These are phyloP conservation scores for Naumovozyma dairenensis DNA, from an alignment of 805 yeast genomes.

Conservation along the genomic window DNA sequence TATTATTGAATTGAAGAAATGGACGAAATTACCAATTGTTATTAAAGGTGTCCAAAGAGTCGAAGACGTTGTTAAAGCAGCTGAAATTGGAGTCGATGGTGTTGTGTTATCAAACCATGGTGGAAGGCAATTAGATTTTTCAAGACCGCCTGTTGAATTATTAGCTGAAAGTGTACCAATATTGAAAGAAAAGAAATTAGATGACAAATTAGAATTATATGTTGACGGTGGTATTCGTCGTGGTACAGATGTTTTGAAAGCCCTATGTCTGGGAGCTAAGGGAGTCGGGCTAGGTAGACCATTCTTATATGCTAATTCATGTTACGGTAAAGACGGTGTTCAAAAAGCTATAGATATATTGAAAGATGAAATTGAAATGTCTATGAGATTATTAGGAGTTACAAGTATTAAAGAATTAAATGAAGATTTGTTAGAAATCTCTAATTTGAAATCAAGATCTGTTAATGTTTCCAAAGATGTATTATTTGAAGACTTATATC, in stretches of 20 bases:
- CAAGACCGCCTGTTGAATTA: slow-evolving; percentile 69
- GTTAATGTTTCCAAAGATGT: slow-evolving; percentile 44
- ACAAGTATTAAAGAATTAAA: slow-evolving; percentile 49
- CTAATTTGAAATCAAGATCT: slow-evolving; percentile 34
- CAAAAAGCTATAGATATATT: slow-evolving; percentile 49
- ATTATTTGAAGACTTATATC: slow-evolving; percentile 46
- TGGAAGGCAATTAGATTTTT: slow-evolving; percentile 77
- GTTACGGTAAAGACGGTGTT: slow-evolving; percentile 59
- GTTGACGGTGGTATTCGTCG: slow-evolving; percentile 64
- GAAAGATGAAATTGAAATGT: slow-evolving; percentile 61
- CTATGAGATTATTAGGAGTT: slow-evolving; percentile 77
- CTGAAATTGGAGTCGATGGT: slow-evolving; percentile 62
- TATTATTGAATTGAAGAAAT: slow-evolving; percentile 42
- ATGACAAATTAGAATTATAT: slow-evolving; percentile 45
- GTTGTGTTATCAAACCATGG: slow-evolving; percentile 86
- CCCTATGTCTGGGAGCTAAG: slow-evolving; percentile 58
- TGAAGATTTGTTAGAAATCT: slow-evolving; percentile 50
- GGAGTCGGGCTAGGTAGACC: slow-evolving; percentile 67
- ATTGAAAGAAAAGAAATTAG: slow-evolving; percentile 36
- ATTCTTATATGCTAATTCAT: slow-evolving; percentile 51
- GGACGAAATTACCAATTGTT: slow-evolving; percentile 56
- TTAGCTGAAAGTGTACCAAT: slow-evolving; percentile 59
- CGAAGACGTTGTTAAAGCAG: slow-evolving; percentile 69
- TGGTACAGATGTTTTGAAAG: slow-evolving; percentile 58
- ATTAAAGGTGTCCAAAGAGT: slow-evolving; percentile 79